Conservation (phyloP, 208 protist genomes). For the Acanthamoeba lugdunensis region DNA sequence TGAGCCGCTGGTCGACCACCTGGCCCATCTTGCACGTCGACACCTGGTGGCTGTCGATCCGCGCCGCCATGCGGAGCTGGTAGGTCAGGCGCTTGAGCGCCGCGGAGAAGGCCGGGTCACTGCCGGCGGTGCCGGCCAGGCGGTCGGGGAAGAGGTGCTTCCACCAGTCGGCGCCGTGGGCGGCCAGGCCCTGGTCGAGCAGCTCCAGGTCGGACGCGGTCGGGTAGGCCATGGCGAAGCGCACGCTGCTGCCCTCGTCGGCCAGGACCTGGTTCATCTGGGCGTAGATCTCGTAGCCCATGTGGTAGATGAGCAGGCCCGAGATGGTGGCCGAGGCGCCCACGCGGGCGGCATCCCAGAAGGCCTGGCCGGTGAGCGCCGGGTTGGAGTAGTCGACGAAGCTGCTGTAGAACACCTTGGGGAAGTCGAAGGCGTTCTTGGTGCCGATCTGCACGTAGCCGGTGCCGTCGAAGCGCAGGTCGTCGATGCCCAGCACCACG, state of each 20-base stretch:
- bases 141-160: not conserved
- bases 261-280: not conserved
- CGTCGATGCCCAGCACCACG: not conserved
- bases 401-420: conserved; percentile 1
- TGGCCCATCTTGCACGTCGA: not conserved
- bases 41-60: not conserved
- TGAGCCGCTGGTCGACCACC: not conserved
- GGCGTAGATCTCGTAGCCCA: not conserved
- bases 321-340: not conserved
- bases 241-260: not conserved
- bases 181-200: not conserved
- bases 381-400: not conserved
- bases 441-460: conserved; percentile 7
- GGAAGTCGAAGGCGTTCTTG: conserved; percentile 10
- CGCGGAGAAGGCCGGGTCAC: not conserved
- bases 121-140: not conserved
- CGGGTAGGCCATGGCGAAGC: not conserved
- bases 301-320: not conserved
- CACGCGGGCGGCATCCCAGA: not conserved
- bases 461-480: not conserved
- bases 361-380: not conserved
- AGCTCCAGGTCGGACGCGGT: not conserved
- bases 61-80: not conserved
- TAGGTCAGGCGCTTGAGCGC: not conserved
- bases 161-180: conserved; percentile 6